Evolutionary conservation across 176 grass and related monocot species (phyloP), one percentile per base, ranked within the genome.

Genomic region (Oryza nivara): DNA sequence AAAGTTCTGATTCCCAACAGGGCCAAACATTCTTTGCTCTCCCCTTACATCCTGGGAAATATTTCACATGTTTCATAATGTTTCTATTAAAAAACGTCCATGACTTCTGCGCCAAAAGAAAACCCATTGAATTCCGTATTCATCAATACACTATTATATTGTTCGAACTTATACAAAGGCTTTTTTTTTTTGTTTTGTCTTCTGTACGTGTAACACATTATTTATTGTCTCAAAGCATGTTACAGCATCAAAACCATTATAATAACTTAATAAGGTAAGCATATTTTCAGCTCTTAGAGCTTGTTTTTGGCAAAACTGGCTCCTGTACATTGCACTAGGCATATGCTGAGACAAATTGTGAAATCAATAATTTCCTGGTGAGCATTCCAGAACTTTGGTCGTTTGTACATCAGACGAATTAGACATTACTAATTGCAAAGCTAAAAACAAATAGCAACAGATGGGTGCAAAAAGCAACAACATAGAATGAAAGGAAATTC

Each of bases 401-500:
- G 23, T 63, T 63, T 63, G 3, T 58, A 58, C 54, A 58, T 20
- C 54, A 58, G 19, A 23, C 58, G 0, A 58, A 58, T 58, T 58
- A 54, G 15, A 19, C 51, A 19, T 14, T 56, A 20, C 52, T 8
- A 58, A 6, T 58, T 20, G 17, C 2, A 58, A 20, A 58, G 17
- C 45, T 47, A 74, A 9, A 79, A 68, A 73, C 38, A 80, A 22
- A 22, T 22, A 11, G 20, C 49, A 56, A 67, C 44, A 58, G n/a
- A 66, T 79, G 58, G 83, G 78, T 73, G 41, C 30, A 82, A 51
- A 72, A 25, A 30, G 28, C 66, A 30, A 48, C 30, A 81, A 36
- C 48, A 44, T 81, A 64, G 36, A 85, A 46, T 22, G 46, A 60
- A 51, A 73, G 60, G 30, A 77, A 41, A 76, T 11, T 7, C 28